phyloP scores from a whole-genome alignment of 2,329 filamentous ascomycete species.

The Fusarium clavum region DNA sequence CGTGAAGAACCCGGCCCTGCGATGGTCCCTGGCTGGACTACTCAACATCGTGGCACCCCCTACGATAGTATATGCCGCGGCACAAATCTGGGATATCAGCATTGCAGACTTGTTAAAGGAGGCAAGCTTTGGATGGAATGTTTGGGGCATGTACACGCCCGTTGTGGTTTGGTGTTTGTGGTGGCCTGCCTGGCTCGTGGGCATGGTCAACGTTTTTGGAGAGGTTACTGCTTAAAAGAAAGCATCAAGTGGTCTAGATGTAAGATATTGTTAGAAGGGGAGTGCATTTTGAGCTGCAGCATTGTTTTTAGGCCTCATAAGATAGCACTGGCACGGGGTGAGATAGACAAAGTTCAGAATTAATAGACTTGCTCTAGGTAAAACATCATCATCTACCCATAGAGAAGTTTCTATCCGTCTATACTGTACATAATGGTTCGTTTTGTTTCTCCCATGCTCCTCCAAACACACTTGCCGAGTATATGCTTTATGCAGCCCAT shows the following conservation, averaged over 20 bases:
- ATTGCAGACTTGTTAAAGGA: conserved; percentile 73
- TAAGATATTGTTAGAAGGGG: neutral
- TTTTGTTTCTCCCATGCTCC: conserved; percentile 31
- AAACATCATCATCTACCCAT: conserved; percentile 35
- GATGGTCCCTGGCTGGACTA: conserved; percentile 60
- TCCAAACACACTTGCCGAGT: conserved; percentile 3
- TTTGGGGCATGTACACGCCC: conserved; percentile 90
- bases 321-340: neutral
- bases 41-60: conserved; percentile 73
- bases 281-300: neutral
- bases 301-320: neutral
- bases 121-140: conserved; percentile 87
- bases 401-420: conserved; percentile 44
- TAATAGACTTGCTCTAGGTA: conserved; percentile 40
- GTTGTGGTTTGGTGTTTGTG: conserved; percentile 94
- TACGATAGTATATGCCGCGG: conserved; percentile 63
- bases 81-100: conserved; percentile 53
- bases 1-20: conserved; percentile 53
- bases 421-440: conserved; percentile 47
- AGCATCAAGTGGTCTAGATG: neutral
- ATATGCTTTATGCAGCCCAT: conserved; percentile 78
- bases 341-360: conserved; percentile 32
- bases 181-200: conserved; percentile 91
- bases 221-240: conserved; percentile 33
- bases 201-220: conserved; percentile 65